phyloP scores from a whole-genome alignment of 371 early-diverging fungal genomes.

The Aphelidium insulamus region DNA sequence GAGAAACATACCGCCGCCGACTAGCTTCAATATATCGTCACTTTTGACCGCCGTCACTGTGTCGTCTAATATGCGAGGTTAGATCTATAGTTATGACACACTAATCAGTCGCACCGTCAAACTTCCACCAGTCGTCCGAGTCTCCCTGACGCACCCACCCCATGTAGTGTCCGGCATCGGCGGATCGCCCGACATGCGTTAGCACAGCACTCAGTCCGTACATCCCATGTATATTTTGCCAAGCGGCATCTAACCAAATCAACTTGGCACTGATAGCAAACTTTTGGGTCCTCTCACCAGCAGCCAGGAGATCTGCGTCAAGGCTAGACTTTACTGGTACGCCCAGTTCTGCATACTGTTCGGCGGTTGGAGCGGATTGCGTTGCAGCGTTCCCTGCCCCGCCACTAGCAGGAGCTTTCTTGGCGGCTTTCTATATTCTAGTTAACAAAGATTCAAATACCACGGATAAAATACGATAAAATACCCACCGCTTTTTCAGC shows the following conservation, averaged over 20 bases:
- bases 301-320: slow-evolving; percentile 44
- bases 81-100: no score
- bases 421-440: slow-evolving; percentile 1
- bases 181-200: slow-evolving; percentile 64
- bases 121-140: slow-evolving; percentile 65
- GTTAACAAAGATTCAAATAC: not conserved
- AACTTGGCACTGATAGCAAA: not conserved
- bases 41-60: slow-evolving; percentile 58
- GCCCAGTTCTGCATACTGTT: slow-evolving; percentile 11
- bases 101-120: no score
- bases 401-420: not conserved
- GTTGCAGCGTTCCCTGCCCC: slow-evolving; percentile 10
- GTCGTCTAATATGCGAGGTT: no score
- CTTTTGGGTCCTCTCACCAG: slow-evolving; percentile 53
- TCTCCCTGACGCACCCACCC: slow-evolving; percentile 58
- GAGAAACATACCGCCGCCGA: slow-evolving; percentile 46
- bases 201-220: slow-evolving; percentile 64
- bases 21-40: slow-evolving; percentile 71
- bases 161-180: slow-evolving; percentile 78
- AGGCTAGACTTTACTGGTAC: slow-evolving; percentile 19
- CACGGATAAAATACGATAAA: not conserved
- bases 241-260: not conserved
- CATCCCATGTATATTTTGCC: slow-evolving; percentile 16
- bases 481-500: not conserved
- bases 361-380: slow-evolving; percentile 12